Evolutionary conservation across 208 protist species (phyloP).

Genomic region (Balamuthia mandrillaris): DNA sequence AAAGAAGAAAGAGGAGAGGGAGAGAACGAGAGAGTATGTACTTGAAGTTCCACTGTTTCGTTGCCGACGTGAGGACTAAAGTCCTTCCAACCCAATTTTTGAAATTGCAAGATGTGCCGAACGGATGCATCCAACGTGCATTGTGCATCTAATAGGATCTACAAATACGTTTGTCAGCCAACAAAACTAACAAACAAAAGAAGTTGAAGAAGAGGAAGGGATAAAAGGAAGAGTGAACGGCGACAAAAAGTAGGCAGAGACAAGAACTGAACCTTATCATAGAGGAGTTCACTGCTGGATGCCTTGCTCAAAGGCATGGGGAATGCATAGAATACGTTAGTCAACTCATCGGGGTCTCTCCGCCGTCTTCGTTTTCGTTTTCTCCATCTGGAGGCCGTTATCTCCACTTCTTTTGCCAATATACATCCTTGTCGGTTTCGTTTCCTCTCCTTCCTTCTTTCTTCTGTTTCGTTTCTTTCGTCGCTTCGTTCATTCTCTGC

Average conservation of each 20-base stretch:
- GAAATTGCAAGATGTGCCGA: slow-evolving; percentile 46
- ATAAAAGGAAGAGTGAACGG: not conserved
- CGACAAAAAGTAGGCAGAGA: not conserved
- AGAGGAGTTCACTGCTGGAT: slow-evolving; percentile 4
- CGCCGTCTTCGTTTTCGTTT: not conserved
- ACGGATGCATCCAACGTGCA: slow-evolving; percentile 60
- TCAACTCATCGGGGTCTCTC: not conserved
- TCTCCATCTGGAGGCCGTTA: not conserved
- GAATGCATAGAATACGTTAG: not conserved
- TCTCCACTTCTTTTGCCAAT: too few relatives aligned
- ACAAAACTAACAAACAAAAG: too few relatives aligned
- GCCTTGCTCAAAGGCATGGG: not conserved
- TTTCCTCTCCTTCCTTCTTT: not conserved
- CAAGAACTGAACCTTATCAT: not conserved
- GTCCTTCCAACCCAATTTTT: slow-evolving; percentile 43
- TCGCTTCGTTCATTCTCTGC: not conserved
- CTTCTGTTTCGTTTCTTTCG: not conserved
- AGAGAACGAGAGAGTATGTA: too few relatives aligned
- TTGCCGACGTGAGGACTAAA: slow-evolving; percentile 17
- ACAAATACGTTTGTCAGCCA: too few relatives aligned
- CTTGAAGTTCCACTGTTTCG: slow-evolving; percentile 33
- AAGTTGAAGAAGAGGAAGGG: not conserved
- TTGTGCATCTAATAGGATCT: slow-evolving; percentile 60
- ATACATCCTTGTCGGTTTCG: too few relatives aligned
- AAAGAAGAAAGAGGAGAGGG: too few relatives aligned